Evolutionary conservation across 228 moss, liverwort and hornwort genomes (phyloP).

Genomic region (Sphagnum magellanicum): DNA sequence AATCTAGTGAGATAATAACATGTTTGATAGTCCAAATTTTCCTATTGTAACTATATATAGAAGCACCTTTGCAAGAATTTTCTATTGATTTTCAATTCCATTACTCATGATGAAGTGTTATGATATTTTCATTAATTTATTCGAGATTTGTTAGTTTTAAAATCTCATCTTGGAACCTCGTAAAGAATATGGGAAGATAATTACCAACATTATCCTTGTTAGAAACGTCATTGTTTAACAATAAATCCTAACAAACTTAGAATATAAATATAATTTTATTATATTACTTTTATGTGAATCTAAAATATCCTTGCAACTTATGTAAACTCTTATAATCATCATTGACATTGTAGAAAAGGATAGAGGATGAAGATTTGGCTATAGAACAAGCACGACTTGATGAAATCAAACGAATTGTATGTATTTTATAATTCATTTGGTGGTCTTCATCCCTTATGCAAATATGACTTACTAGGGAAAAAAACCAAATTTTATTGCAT

Average conservation of each 20-base stretch:
- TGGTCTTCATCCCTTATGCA: too few species aligned
- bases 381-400: conserved; percentile 37
- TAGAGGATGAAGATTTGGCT: conserved; percentile 65
- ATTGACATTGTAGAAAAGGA: conserved; percentile 30
- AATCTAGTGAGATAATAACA: too few species aligned
- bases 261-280: not conserved
- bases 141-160: too few species aligned
- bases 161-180: not conserved
- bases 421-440: too few species aligned
- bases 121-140: too few species aligned
- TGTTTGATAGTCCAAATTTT: too few species aligned
- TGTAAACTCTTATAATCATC: not conserved
- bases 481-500: too few species aligned
- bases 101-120: too few species aligned
- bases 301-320: not conserved
- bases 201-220: not conserved
- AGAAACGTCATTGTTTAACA: not conserved
- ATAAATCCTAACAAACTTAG: not conserved
- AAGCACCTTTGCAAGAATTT: too few species aligned
- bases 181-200: not conserved
- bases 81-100: too few species aligned
- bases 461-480: not conserved
- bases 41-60: too few species aligned
- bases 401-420: conserved; percentile 53
- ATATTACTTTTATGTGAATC: not conserved